These are phyloP conservation scores for Suillus occidentalis DNA, from an alignment of 768 basidiomycete genomes.

Conservation along the genomic window DNA sequence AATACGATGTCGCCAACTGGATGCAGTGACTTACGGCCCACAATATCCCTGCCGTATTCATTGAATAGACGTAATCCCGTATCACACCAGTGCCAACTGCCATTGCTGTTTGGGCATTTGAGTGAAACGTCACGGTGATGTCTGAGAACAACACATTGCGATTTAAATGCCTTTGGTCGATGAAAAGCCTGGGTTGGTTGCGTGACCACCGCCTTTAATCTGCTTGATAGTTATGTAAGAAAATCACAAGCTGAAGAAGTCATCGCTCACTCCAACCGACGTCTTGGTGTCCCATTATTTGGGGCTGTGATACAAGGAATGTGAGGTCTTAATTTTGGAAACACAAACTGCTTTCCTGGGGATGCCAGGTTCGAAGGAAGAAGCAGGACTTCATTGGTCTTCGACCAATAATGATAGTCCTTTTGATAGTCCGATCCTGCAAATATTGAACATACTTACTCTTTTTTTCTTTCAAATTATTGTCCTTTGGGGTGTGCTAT, in stretches of 20 bases:
- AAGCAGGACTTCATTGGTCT: constrained; percentile 48
- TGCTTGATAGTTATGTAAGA: background rate
- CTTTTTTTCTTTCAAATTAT: no score
- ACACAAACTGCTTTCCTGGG: constrained; percentile 51
- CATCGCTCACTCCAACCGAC: constrained; percentile 49
- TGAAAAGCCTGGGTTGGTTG: background rate
- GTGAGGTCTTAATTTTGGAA: background rate
- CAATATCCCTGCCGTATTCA: constrained; percentile 47
- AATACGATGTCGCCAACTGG: background rate
- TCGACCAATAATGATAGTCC: constrained; percentile 52
- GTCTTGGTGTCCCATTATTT: constrained; percentile 46
- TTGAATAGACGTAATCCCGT: constrained; percentile 67
- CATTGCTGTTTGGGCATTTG: constrained; percentile 30
- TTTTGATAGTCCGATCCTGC: constrained; percentile 32
- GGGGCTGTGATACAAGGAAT: constrained; percentile 36
- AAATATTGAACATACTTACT: constrained; percentile 2
- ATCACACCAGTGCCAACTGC: constrained; percentile 38
- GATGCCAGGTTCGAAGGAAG: constrained; percentile 59
- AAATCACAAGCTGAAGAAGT: background rate
- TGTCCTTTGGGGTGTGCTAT: no score
- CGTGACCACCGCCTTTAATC: background rate
- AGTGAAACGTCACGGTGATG: constrained; percentile 45
- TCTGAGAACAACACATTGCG: constrained; percentile 36
- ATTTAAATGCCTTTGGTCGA: background rate
- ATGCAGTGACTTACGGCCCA: constrained; percentile 52